Percentiles rank a stretch among this genome's conserved stretches.
Conservation (phyloP, 352 stramenopile genomes). For the Phytophthora citricola region DNA sequence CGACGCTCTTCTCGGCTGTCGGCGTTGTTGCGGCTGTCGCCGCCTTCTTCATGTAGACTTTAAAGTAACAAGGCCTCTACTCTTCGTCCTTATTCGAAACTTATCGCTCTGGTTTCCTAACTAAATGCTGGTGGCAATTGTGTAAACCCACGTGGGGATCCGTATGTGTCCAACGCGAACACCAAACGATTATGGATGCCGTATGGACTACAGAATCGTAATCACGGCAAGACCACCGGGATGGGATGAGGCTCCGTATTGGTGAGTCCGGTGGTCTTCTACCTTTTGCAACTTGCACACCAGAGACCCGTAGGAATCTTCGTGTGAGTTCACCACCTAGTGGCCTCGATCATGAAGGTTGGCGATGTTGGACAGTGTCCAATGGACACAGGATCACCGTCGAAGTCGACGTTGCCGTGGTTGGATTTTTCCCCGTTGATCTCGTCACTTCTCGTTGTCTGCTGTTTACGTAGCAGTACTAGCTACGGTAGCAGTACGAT, state of each 20-base stretch:
- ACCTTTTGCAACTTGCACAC: background rate
- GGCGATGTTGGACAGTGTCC: slow-evolving; percentile 2
- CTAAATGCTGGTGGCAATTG: background rate
- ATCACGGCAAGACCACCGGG: slow-evolving; percentile 16
- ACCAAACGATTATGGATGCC: slow-evolving; percentile 21
- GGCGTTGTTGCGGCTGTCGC: slow-evolving; percentile 10
- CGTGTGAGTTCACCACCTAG: background rate
- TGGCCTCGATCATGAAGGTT: slow-evolving; percentile 9
- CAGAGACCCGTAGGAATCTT: slow-evolving; percentile 2
- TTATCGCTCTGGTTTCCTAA: too few species aligned
- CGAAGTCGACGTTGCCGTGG: background rate
- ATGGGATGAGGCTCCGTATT: slow-evolving; percentile 2
- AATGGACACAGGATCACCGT: slow-evolving; percentile 3
- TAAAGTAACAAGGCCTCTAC: background rate
- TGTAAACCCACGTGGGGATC: background rate
- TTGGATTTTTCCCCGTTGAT: slow-evolving; percentile 13
- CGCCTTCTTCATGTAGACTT: slow-evolving; percentile 24
- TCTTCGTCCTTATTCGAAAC: too few species aligned
- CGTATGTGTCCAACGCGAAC: slow-evolving; percentile 14
- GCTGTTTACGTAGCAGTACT: slow-evolving; percentile 6
- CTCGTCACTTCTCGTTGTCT: background rate
- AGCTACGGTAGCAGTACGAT: background rate
- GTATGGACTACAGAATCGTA: background rate
- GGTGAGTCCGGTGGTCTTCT: slow-evolving; percentile 21
- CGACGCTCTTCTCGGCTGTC: slow-evolving; percentile 18